A percentile compares a stretch with the other conserved stretches of the same genome.
Conservation (phyloP, 768 basidiomycete genomes). For the Phanerochaete sordida region DNA sequence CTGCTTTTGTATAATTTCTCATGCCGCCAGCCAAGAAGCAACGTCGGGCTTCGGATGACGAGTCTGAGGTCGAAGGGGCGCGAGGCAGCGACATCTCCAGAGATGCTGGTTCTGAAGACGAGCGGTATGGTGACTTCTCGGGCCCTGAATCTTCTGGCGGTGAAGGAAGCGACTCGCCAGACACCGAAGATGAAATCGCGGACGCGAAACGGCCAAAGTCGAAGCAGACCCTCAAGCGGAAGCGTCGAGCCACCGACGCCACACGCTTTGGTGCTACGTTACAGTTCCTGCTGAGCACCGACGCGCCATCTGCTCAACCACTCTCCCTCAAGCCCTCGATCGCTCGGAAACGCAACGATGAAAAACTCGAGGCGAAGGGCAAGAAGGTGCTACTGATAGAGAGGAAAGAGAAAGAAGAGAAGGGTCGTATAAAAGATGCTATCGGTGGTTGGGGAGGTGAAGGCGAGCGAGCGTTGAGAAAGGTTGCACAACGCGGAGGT, state of each 20-base stretch:
- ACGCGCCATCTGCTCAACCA: conserved; percentile 65
- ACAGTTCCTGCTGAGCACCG: conserved; percentile 66
- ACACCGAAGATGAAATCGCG: conserved; percentile 67
- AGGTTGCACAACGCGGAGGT: conserved; percentile 87
- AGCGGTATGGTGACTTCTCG: conserved; percentile 21
- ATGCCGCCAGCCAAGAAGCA: conserved; percentile 57
- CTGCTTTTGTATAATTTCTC: conserved; percentile 1
- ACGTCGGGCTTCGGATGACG: conserved; percentile 32
- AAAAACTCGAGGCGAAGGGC: conserved; percentile 70
- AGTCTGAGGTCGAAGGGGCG: conserved; percentile 22
- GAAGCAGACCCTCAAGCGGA: conserved; percentile 77
- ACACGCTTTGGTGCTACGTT: conserved; percentile 73
- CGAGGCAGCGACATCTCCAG: conserved; percentile 17
- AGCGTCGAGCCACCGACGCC: conserved; percentile 73
- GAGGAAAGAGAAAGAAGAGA: conserved; percentile 72
- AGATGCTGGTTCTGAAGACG: conserved; percentile 13
- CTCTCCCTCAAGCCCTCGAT: conserved; percentile 79
- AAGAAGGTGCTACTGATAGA: conserved; percentile 69
- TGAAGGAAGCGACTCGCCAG: conserved; percentile 28
- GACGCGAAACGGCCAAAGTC: conserved; percentile 59
- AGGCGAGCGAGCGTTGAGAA: conserved; percentile 71
- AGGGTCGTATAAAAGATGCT: conserved; percentile 59
- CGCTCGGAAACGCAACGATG: conserved; percentile 63
- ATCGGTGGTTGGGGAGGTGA: conserved; percentile 91
- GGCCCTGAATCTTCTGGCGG: conserved; percentile 19